Conservation (phyloP, 352 stramenopile species). For the Phytophthora capsici region DNA sequence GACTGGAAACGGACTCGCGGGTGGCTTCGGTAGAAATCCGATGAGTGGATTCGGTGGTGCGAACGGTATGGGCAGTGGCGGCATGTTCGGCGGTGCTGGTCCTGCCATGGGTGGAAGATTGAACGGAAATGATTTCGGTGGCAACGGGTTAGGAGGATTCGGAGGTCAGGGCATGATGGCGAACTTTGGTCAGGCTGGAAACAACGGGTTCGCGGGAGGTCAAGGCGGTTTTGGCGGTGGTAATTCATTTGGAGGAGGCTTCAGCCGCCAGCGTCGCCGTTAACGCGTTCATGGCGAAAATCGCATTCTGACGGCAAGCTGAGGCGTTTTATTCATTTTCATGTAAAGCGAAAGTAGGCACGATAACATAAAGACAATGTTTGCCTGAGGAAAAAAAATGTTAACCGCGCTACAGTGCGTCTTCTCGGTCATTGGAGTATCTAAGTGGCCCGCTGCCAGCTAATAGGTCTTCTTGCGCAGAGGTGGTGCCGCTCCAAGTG, state of each 20-base stretch:
- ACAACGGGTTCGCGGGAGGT: constrained; percentile 10
- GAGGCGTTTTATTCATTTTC: too few relatives aligned
- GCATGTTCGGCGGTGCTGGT: constrained; percentile 8
- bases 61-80: constrained; percentile 7
- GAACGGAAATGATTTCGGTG: constrained; percentile 2
- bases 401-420: constrained; percentile 13
- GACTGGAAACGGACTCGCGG: neutral
- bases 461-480: neutral
- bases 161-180: constrained; percentile 8
- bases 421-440: constrained; percentile 26
- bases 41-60: constrained; percentile 16
- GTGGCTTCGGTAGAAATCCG: constrained; percentile 17
- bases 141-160: neutral
- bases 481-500: constrained; percentile 23
- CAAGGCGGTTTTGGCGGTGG: constrained; percentile 9
- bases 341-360: too few relatives aligned
- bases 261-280: too few relatives aligned
- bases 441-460: constrained; percentile 7
- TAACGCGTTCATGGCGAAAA: too few relatives aligned
- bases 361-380: too few relatives aligned
- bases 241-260: too few relatives aligned
- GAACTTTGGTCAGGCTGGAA: constrained; percentile 18
- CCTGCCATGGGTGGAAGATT: constrained; percentile 1
- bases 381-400: too few relatives aligned
- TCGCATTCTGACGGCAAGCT: too few relatives aligned